Evolutionary conservation across 345 rosid species (phyloP).

Genomic region (Murraya koenigii): DNA sequence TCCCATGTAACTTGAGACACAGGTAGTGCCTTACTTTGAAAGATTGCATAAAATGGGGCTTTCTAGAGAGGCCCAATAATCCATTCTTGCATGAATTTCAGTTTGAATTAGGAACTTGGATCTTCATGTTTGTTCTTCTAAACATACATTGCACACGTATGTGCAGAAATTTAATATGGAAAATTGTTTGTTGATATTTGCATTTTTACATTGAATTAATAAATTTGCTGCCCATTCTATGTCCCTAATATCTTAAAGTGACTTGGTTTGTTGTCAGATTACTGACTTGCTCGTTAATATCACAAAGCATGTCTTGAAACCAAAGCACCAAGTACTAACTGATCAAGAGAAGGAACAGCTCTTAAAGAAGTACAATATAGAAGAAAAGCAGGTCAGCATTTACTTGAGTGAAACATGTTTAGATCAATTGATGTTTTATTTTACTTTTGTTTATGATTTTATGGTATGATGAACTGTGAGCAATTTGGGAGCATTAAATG

Average conservation of each 20-base stretch:
- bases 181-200: neutral
- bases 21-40: neutral
- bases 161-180: neutral
- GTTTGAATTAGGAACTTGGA: neutral
- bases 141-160: neutral
- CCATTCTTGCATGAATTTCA: neutral
- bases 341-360: slow-evolving; percentile 63
- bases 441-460: neutral
- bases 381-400: slow-evolving; percentile 80
- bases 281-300: slow-evolving; percentile 74
- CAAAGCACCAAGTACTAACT: slow-evolving; percentile 58
- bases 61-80: no score
- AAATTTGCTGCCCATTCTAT: neutral
- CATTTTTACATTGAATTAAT: neutral
- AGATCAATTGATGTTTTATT: neutral
- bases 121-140: neutral
- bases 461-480: no score
- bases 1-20: neutral
- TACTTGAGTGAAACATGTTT: neutral
- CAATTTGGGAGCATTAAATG: neutral
- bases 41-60: no score
- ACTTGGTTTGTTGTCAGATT: slow-evolving; percentile 42
- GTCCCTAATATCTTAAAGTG: neutral
- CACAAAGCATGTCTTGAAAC: slow-evolving; percentile 80
- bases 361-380: slow-evolving; percentile 56